Evolutionary conservation across 2,329 filamentous ascomycete genomes (phyloP), one percentile per base, ranked within the genome.

Genomic region (Penicillium sp.): DNA sequence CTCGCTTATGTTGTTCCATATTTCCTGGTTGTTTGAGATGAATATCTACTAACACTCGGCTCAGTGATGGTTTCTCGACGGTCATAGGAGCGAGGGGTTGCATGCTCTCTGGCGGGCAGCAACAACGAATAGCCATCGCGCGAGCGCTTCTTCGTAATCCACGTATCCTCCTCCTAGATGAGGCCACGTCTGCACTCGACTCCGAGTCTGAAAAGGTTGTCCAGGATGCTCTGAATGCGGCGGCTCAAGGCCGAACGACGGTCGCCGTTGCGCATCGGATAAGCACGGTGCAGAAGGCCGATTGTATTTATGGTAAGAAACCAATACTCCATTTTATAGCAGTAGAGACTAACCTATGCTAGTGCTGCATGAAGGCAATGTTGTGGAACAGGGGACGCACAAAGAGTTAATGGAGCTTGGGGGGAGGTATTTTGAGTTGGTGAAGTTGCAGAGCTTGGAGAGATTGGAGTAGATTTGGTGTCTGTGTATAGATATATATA

Each of bases 51-150:
- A 53, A 84, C 86, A 67, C 92, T 90, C 1, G 95, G 91, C 79
- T 94, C 21, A 90, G 90, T 1, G 91, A 96, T 2, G 92, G 91
- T 13, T 91, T 96, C 78, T 84, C 87, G 67, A 96, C 92, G 0
- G 70, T 92, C 2, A 91, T 96, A 33, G 94, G 93, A 31, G 90
- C 84, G 71, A 96, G 96, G 77, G 93, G 93, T 39, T 83, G 85
- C 15, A 84, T 97, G 70, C 78, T 96, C 15, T 92, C 88, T 2
- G 93, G 93, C 53, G 93, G 93, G 0, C 93, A 97, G 76, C 96
- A 96, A 71, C 93, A 97, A 75, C 89, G 93, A 57, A 87, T 97
- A 38, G 92, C 91, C 50, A 97, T 97, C 70, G 93, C 93, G 3
- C 86, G 94, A 5, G 93, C 93, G 0, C 79, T 97, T 16, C 86